A percentile compares a stretch with the other conserved stretches of the same genome.
Evolutionary conservation across 1,284 basidiomycete species (phyloP).

Genomic region (Papiliotrema fonsecae): DNA sequence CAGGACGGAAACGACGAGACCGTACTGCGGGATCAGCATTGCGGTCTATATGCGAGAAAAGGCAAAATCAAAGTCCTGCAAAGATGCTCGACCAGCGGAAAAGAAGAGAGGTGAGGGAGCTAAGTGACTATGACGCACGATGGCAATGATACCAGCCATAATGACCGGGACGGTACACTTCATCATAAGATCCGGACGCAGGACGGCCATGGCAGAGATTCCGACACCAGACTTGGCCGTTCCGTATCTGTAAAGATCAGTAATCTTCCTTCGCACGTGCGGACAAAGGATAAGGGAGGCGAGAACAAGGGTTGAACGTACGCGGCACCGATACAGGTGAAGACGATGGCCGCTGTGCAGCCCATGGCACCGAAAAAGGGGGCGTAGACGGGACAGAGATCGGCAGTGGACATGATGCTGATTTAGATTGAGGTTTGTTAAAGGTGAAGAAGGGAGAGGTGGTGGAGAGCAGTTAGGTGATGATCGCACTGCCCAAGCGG

Average conservation of each 20-base stretch:
- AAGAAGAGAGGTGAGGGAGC: not conserved
- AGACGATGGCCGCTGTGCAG: conserved; percentile 93
- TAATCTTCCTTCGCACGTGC: not conserved
- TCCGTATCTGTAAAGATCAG: conserved; percentile 55
- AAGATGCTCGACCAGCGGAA: not conserved
- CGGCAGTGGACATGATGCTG: conserved; percentile 58
- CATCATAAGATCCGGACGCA: conserved; percentile 92
- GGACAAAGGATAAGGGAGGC: not conserved
- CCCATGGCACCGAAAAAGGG: conserved; percentile 98
- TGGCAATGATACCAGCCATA: conserved; percentile 99
- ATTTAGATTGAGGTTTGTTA: not conserved
- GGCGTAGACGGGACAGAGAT: conserved; percentile 87
- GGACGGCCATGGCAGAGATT: conserved; percentile 96
- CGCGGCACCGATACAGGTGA: conserved; percentile 66
- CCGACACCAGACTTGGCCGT: conserved; percentile 99
- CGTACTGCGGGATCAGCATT: conserved; percentile 55
- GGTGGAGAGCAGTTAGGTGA: not conserved
- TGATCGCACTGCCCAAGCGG: not conserved
- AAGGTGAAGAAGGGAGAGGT: not conserved
- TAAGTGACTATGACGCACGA: conserved; percentile 51
- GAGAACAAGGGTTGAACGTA: conserved; percentile 22
- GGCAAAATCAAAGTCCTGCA: no score
- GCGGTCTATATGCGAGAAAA: not conserved
- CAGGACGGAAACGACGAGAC: conserved; percentile 86
- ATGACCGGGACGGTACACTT: conserved; percentile 94